Evolutionary conservation across 495 filamentous ascomycete species (phyloP).

Genomic region (Aspergillus cavernicola): DNA sequence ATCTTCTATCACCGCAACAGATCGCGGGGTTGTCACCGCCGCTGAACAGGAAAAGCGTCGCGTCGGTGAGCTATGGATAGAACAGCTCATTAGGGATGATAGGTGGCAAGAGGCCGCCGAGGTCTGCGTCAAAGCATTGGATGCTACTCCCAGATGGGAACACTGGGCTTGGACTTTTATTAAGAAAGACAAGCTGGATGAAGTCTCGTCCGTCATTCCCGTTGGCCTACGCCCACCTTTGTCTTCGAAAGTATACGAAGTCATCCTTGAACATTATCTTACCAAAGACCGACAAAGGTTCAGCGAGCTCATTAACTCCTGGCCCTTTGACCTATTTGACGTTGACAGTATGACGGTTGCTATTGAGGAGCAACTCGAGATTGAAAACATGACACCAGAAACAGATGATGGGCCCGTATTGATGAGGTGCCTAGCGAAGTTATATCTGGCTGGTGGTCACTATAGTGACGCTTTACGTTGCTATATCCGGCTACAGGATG

Average conservation of each 20-base stretch:
- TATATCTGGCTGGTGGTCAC: constrained; percentile 75
- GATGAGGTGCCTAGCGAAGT: constrained; percentile 74
- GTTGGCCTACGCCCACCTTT: constrained; percentile 71
- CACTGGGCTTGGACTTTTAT: constrained; percentile 92
- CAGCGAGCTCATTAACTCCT: constrained; percentile 73
- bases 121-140: constrained; percentile 74
- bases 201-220: constrained; percentile 83
- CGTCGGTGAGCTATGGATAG: constrained; percentile 89
- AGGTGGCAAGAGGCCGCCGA: constrained; percentile 76
- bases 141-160: constrained; percentile 81
- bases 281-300: constrained; percentile 63
- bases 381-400: constrained; percentile 63
- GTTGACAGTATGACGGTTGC: constrained; percentile 61
- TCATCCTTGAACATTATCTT: constrained; percentile 82
- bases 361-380: constrained; percentile 70
- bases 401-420: constrained; percentile 82
- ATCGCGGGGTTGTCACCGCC: constrained; percentile 47
- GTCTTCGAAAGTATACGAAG: constrained; percentile 79
- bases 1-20: constrained; percentile 53
- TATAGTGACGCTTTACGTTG: constrained; percentile 78
- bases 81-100: constrained; percentile 67
- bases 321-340: constrained; percentile 83
- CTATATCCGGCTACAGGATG: constrained; percentile 88
- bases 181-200: constrained; percentile 75
- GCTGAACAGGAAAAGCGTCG: constrained; percentile 86